Evolutionary conservation across 352 stramenopile genomes (phyloP).

Genomic region (Saprolegnia parasitica): DNA sequence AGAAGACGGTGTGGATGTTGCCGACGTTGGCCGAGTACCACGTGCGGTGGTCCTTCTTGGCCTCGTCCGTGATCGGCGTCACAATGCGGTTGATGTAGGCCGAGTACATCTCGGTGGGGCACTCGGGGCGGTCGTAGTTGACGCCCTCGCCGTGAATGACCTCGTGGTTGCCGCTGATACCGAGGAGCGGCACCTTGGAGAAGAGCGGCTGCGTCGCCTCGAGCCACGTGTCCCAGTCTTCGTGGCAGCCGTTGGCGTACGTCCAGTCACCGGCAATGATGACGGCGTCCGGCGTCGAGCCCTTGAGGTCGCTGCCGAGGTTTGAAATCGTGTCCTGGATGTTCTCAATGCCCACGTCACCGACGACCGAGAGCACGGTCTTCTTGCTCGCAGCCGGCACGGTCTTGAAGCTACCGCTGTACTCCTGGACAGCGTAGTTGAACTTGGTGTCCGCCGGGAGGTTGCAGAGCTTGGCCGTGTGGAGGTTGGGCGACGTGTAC

Average conservation of each 20-base stretch:
- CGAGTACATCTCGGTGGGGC: slow-evolving; percentile 39
- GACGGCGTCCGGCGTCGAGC: slow-evolving; percentile 39
- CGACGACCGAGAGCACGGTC: slow-evolving; percentile 43
- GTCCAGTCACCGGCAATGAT: slow-evolving; percentile 57
- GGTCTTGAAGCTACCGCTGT: slow-evolving; percentile 35
- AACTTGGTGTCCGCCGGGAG: slow-evolving; percentile 40
- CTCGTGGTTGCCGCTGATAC: slow-evolving; percentile 67
- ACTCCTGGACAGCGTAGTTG: slow-evolving; percentile 42
- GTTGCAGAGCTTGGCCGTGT: slow-evolving; percentile 47
- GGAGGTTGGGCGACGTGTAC: slow-evolving; percentile 46
- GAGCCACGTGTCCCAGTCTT: slow-evolving; percentile 68
- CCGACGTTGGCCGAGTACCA: slow-evolving; percentile 57
- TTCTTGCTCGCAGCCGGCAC: slow-evolving; percentile 36
- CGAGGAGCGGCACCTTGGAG: slow-evolving; percentile 41
- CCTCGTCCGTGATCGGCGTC: slow-evolving; percentile 44
- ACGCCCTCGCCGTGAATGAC: slow-evolving; percentile 44
- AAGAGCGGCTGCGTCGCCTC: slow-evolving; percentile 46
- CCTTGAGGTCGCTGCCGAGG: slow-evolving; percentile 28
- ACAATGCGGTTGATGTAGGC: slow-evolving; percentile 52
- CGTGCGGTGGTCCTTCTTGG: slow-evolving; percentile 36
- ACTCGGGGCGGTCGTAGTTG: slow-evolving; percentile 5
- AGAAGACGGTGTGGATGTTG: slow-evolving; percentile 47
- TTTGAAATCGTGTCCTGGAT: background rate
- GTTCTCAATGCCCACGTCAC: slow-evolving; percentile 31
- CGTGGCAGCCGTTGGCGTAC: slow-evolving; percentile 59